Evolutionary conservation across 495 filamentous ascomycete genomes (phyloP).

Genomic region (Cudoniella acicularis): DNA sequence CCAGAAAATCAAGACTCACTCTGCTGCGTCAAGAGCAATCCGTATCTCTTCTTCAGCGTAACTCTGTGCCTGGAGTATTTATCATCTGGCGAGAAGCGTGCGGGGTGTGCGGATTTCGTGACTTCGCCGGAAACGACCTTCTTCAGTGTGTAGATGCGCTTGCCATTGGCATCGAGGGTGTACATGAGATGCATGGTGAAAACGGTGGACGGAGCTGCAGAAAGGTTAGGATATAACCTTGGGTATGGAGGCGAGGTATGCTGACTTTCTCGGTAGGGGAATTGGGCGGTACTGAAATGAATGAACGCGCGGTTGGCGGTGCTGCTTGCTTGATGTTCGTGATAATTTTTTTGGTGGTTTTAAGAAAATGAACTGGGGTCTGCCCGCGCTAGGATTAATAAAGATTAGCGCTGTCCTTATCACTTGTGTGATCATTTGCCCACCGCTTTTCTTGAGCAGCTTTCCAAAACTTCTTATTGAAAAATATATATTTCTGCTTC

Average conservation of each 20-base stretch:
- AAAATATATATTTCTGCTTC: too few species aligned
- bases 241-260: not conserved
- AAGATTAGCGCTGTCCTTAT: too few species aligned
- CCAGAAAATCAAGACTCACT: slow-evolving; percentile 44
- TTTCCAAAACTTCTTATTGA: too few species aligned
- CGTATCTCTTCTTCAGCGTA: slow-evolving; percentile 88
- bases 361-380: not conserved
- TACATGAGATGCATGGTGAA: slow-evolving; percentile 81
- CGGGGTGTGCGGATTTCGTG: slow-evolving; percentile 94
- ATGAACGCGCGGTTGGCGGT: not conserved
- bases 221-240: not conserved
- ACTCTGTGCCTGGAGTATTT: slow-evolving; percentile 95
- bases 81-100: slow-evolving; percentile 95
- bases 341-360: not conserved
- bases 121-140: slow-evolving; percentile 75
- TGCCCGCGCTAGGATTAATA: not conserved
- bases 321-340: not conserved
- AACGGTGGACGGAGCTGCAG: not conserved
- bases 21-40: slow-evolving; percentile 80
- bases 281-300: not conserved
- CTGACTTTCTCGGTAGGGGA: not conserved
- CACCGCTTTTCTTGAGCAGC: too few species aligned
- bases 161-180: slow-evolving; percentile 71
- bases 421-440: too few species aligned
- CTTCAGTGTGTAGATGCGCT: slow-evolving; percentile 85